Conservation (phyloP, 441 rosid species). For the California macrophylla region DNA sequence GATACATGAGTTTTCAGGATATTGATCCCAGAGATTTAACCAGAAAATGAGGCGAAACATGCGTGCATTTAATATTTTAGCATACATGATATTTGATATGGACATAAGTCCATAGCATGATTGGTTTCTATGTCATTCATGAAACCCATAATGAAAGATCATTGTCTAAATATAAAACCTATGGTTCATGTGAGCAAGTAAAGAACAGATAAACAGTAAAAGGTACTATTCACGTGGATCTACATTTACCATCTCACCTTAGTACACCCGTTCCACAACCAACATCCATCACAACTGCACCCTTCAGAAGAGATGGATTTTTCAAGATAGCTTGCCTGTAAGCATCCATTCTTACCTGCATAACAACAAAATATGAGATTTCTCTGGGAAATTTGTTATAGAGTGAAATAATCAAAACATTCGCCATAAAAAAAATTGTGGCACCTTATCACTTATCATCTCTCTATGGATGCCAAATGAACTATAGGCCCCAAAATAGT, state of each 20-base stretch:
- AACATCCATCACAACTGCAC: slow-evolving; percentile 85
- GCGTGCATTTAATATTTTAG: neutral
- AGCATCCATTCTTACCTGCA: slow-evolving; percentile 73
- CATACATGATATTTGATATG: neutral
- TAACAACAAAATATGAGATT: slow-evolving; percentile 10
- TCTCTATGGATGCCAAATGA: slow-evolving; percentile 82
- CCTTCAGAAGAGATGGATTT: slow-evolving; percentile 61
- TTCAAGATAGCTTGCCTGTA: slow-evolving; percentile 69
- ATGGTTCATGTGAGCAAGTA: neutral
- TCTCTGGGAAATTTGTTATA: slow-evolving; percentile 7
- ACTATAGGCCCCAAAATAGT: slow-evolving; percentile 81
- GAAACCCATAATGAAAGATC: neutral
- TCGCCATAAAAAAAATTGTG: slow-evolving; percentile 8
- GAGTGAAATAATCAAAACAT: neutral
- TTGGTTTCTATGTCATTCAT: neutral
- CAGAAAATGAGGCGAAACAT: neutral
- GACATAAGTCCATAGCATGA: neutral
- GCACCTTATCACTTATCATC: slow-evolving; percentile 85
- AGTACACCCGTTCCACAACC: slow-evolving; percentile 94
- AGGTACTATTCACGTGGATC: neutral
- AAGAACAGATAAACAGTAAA: neutral
- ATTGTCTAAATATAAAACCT: neutral
- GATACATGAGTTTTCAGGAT: neutral
- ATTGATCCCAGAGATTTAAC: neutral
- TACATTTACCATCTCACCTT: slow-evolving; percentile 35